Percentiles rank a stretch among this genome's conserved stretches.
Conservation (phyloP, 2,329 filamentous ascomycete species). For the Stemphylium beticola region DNA sequence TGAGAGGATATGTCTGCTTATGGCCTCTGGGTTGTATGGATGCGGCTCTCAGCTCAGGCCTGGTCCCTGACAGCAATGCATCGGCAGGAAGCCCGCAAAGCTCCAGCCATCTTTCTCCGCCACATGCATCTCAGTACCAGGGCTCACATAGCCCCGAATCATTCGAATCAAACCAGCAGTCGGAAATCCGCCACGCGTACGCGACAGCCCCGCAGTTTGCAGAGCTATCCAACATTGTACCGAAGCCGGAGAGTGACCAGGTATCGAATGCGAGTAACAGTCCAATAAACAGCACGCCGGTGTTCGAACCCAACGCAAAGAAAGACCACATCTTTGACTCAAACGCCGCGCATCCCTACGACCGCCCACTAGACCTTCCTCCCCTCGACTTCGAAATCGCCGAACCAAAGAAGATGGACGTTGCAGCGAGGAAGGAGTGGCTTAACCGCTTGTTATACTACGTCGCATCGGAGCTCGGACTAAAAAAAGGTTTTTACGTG, state of each 20-base stretch:
- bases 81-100: slow-evolving; percentile 7
- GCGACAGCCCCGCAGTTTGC: slow-evolving; percentile 8
- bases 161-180: slow-evolving; percentile 4
- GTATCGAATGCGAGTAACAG: background rate
- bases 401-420: slow-evolving; percentile 25
- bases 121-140: background rate
- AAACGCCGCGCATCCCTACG: slow-evolving; percentile 27
- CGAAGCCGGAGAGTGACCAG: slow-evolving; percentile 1
- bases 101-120: background rate
- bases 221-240: background rate
- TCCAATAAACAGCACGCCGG: background rate
- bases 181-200: slow-evolving; percentile 3
- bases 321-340: slow-evolving; percentile 29
- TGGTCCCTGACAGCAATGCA: slow-evolving; percentile 30
- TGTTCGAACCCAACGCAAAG: slow-evolving; percentile 1
- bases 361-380: slow-evolving; percentile 16
- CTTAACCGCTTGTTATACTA: slow-evolving; percentile 36
- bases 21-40: slow-evolving; percentile 40
- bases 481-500: slow-evolving; percentile 38
- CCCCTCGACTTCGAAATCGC: slow-evolving; percentile 10
- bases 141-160: background rate
- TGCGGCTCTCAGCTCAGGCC: slow-evolving; percentile 30
- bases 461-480: slow-evolving; percentile 29
- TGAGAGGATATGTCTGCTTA: slow-evolving; percentile 36
- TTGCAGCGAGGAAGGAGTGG: slow-evolving; percentile 32